These are phyloP conservation scores for Hymenoscyphus linearis DNA, from an alignment of 2,329 filamentous ascomycete species.

Conservation along the genomic window DNA sequence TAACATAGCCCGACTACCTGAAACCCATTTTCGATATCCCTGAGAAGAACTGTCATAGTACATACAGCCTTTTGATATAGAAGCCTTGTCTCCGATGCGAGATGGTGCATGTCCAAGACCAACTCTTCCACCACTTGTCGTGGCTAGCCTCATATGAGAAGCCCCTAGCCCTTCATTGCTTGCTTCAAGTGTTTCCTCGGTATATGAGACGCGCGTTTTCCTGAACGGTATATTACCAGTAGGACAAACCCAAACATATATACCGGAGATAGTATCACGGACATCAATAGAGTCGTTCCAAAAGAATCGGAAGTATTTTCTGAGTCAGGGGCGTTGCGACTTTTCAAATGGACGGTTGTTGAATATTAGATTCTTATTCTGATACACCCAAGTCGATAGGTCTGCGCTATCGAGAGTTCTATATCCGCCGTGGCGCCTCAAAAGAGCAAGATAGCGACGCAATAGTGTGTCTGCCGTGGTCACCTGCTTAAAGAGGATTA, in stretches of 20 bases:
- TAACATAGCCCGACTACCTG: not conserved
- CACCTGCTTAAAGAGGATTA: too few species aligned
- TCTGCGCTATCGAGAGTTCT: not conserved
- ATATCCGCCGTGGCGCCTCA: not conserved
- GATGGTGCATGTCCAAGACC: not conserved
- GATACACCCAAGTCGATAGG: not conserved
- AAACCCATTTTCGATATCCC: not conserved
- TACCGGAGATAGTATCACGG: not conserved
- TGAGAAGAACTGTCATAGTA: not conserved
- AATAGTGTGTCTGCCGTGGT: too few species aligned
- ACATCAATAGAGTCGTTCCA: too few species aligned
- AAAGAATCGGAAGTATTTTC: too few species aligned
- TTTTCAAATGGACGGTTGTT: not conserved
- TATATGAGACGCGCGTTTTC: not conserved
- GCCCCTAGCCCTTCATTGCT: not conserved
- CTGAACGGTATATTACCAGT: too few species aligned
- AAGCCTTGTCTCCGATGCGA: not conserved
- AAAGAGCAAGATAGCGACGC: too few species aligned
- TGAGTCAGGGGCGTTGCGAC: too few species aligned
- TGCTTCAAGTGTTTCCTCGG: not conserved
- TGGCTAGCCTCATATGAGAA: not conserved
- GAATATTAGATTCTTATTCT: not conserved
- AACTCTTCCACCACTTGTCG: not conserved
- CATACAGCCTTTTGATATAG: not conserved
- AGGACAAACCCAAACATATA: not conserved